Evolutionary conservation across 495 filamentous ascomycete species (phyloP).

Genomic region (Talaromyces stipitatus): DNA sequence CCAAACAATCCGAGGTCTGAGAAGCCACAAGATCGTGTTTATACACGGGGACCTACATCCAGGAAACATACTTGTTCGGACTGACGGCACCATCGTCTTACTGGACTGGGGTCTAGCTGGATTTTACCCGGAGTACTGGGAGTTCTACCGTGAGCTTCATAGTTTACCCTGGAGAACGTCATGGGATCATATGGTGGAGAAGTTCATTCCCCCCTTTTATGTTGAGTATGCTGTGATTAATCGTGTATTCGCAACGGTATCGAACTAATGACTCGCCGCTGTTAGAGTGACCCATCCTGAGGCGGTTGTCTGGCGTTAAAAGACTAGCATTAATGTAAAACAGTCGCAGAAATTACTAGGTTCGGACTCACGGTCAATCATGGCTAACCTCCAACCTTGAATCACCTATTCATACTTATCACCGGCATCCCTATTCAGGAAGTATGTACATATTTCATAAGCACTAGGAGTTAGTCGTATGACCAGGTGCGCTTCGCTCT

Average conservation of each 20-base stretch:
- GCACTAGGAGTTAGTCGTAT: no score
- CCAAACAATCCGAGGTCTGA: slow-evolving; percentile 6
- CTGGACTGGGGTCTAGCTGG: slow-evolving; percentile 15
- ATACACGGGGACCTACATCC: slow-evolving; percentile 27
- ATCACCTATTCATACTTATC: no score
- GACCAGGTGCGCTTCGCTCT: no score
- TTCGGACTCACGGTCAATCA: no score
- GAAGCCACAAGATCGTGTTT: slow-evolving; percentile 18
- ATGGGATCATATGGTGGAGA: slow-evolving; percentile 16
- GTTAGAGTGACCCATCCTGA: no score
- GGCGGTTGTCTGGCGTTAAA: no score
- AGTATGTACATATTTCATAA: no score
- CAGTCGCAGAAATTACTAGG: no score
- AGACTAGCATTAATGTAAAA: no score
- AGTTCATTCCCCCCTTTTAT: slow-evolving; percentile 14
- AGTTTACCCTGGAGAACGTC: slow-evolving; percentile 6
- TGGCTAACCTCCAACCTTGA: no score
- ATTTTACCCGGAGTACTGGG: slow-evolving; percentile 18
- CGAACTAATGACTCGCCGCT: no score
- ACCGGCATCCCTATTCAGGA: no score
- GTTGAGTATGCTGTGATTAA: slow-evolving; percentile 12
- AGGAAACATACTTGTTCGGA: slow-evolving; percentile 22
- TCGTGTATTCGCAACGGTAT: slow-evolving; percentile 7
- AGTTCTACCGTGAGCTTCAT: slow-evolving; percentile 12
- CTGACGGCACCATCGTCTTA: slow-evolving; percentile 10